Evolutionary conservation across 176 grass and related monocot genomes (phyloP), one percentile per base, ranked within the genome.

Genomic region (Poa pratensis): DNA sequence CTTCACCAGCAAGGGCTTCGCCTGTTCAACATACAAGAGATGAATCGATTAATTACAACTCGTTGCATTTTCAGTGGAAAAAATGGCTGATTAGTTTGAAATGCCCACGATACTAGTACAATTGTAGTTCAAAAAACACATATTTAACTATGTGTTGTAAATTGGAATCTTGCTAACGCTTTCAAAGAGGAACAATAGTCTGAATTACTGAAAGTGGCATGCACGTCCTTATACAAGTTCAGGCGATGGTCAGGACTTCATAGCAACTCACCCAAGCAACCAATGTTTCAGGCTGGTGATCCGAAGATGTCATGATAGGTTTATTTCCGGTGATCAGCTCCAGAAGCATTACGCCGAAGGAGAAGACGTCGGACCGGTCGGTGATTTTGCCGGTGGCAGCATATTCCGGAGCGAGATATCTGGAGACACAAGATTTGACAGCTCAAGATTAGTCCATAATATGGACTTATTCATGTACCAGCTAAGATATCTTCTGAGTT

Each of bases 381-480:
- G 30, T 92, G 8, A 97, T 81, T 82, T 92, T 94, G 78, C 94
- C 94, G 34, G 92, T 92, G 57, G 68, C 86, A 62, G 57, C 86
- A 20, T 97, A 97, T 73, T 97, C 94, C 65, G 94, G 94, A 55
- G 94, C 92, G 74, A 97, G 35, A 75, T 97, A 97, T 84, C 94
- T 97, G 84, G n/a, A 78, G 17, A 76, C 26, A 82, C 3, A 62
- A 67, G 18, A 64, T 54, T 82, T 69, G n/a, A 34, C 67, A 80
- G n/a, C 7, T 73, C 15, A 51, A 49, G 50, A 18, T 87, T 28
- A 89, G 14, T 80, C 50, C 12, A 26, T 10, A 46, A 46, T 11
- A 58, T 71, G 3, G 22, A 34, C 45, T 46, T 12, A 12, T 46
- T 42, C 39, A 42, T 6, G 39, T 42, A 42, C 39, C 5, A 42